Conservation (phyloP, 495 filamentous ascomycete species). For the Hypomontagnella submonticulosa region DNA sequence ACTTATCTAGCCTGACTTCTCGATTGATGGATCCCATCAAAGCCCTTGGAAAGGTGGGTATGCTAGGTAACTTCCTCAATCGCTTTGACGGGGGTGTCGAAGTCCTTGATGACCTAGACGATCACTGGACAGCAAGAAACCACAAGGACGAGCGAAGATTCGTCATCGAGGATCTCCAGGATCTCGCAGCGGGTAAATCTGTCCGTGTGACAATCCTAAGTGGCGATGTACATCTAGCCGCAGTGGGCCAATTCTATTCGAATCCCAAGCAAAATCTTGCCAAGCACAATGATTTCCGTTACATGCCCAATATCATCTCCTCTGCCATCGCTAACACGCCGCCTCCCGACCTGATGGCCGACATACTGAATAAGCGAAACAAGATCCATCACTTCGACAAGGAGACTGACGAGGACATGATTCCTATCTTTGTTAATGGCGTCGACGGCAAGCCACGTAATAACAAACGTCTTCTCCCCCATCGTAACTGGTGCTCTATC, state of each 20-base stretch:
- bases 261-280: slow-evolving; percentile 80
- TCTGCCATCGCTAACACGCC: slow-evolving; percentile 90
- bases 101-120: slow-evolving; percentile 90
- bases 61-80: slow-evolving; percentile 84
- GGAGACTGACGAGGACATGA: slow-evolving; percentile 94
- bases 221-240: slow-evolving; percentile 93
- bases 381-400: slow-evolving; percentile 88
- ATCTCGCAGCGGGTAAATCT: slow-evolving; percentile 88
- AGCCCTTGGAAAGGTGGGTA: slow-evolving; percentile 81
- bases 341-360: slow-evolving; percentile 87
- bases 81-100: slow-evolving; percentile 93
- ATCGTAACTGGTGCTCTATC: slow-evolving; percentile 94
- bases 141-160: slow-evolving; percentile 89
- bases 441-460: slow-evolving; percentile 89
- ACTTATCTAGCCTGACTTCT: slow-evolving; percentile 75
- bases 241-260: slow-evolving; percentile 93
- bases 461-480: slow-evolving; percentile 89
- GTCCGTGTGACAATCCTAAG: slow-evolving; percentile 89
- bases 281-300: slow-evolving; percentile 89
- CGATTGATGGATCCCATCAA: slow-evolving; percentile 86
- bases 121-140: slow-evolving; percentile 96
- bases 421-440: slow-evolving; percentile 88
- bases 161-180: slow-evolving; percentile 89
- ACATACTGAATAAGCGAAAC: slow-evolving; percentile 92
- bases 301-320: slow-evolving; percentile 90